A percentile compares a stretch with the other conserved stretches of the same genome.
Evolutionary conservation across 2,329 filamentous ascomycete species (phyloP).

Genomic region (Trichoderma citrinoviride): DNA sequence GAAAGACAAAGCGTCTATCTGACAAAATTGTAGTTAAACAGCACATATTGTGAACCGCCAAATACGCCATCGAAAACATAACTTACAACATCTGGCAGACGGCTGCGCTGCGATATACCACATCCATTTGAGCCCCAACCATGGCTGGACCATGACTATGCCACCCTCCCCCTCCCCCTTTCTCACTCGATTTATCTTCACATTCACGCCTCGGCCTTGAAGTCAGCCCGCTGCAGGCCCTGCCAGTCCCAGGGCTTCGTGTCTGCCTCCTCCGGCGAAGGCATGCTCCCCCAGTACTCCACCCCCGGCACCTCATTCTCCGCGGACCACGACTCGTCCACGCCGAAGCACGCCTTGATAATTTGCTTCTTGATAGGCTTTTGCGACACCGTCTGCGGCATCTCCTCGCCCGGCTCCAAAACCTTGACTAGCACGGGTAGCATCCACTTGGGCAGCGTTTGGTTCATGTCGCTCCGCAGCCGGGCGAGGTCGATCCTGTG

Average conservation of each 20-base stretch:
- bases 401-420: conserved; percentile 21
- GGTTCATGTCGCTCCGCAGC: conserved; percentile 23
- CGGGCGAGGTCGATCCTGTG: conserved; percentile 12
- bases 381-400: conserved; percentile 24
- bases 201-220: conserved; percentile 3
- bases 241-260: conserved; percentile 23
- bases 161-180: neutral
- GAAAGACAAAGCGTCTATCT: neutral
- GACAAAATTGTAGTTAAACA: neutral
- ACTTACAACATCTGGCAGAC: neutral
- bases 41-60: neutral
- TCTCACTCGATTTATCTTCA: neutral
- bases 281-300: conserved; percentile 19
- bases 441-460: conserved; percentile 23
- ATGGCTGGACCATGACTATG: neutral
- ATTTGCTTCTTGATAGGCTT: conserved; percentile 24
- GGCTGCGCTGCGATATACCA: neutral
- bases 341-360: conserved; percentile 23
- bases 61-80: neutral
- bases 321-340: conserved; percentile 16
- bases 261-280: conserved; percentile 5
- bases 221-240: conserved; percentile 19
- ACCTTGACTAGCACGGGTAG: conserved; percentile 24
- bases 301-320: conserved; percentile 22
- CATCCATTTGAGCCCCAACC: too few relatives aligned